Evolutionary conservation across 768 basidiomycete genomes (phyloP).

Genomic region (Gymnopilus dilepis): DNA sequence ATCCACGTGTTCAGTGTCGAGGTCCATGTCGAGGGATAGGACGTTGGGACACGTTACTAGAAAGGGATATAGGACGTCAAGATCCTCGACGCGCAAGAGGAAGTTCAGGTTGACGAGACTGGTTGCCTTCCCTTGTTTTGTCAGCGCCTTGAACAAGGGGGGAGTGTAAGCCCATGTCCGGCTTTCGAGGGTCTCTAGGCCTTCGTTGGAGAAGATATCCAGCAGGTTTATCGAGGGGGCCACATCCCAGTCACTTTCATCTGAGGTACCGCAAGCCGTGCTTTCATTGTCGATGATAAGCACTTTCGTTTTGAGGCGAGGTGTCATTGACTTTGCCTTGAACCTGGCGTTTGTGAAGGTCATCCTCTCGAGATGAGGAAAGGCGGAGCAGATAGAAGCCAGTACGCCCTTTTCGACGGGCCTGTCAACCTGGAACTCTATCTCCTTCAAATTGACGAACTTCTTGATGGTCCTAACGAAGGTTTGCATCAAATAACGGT

Average conservation of each 20-base stretch:
- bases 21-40: background rate
- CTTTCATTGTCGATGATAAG: slow-evolving; percentile 4
- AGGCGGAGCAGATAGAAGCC: background rate
- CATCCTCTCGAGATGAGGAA: background rate
- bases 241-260: no score
- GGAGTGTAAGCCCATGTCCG: background rate
- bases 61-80: slow-evolving; percentile 6
- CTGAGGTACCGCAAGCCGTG: no score
- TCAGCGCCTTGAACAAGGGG: background rate
- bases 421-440: background rate
- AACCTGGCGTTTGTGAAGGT: background rate
- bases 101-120: background rate
- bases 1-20: background rate
- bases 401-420: background rate
- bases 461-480: background rate
- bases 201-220: background rate
- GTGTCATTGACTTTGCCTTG: background rate
- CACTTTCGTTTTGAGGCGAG: background rate
- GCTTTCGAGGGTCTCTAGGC: background rate
- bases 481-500: background rate
- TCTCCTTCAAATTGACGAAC: background rate
- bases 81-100: background rate
- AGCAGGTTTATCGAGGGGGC: slow-evolving; percentile 3
- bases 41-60: slow-evolving; percentile 1
- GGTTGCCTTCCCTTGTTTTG: background rate